phyloP scores from a whole-genome alignment of 202 grass and related monocot genomes.

The Digitaria exilis region DNA sequence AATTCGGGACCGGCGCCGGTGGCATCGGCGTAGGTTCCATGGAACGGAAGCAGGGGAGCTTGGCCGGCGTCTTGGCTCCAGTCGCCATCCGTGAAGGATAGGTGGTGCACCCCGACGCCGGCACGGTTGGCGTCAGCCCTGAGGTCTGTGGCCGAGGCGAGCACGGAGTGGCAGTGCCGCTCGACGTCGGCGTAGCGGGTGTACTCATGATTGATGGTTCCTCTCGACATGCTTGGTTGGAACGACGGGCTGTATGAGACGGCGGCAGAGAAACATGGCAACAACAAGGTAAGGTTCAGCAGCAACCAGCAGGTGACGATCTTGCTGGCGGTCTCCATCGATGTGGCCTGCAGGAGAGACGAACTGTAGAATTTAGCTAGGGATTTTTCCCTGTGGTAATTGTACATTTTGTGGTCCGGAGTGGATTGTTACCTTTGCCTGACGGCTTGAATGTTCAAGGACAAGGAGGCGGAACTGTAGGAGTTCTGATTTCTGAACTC shows the following conservation, averaged over 20 bases:
- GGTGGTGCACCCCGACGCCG: neutral
- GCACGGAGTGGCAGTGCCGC: slow-evolving; percentile 43
- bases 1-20: neutral
- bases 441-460: neutral
- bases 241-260: too few relatives aligned
- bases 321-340: neutral
- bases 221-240: neutral
- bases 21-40: slow-evolving; percentile 10
- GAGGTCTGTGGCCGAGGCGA: slow-evolving; percentile 39
- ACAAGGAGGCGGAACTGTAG: neutral
- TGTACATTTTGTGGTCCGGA: too few relatives aligned
- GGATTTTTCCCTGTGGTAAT: too few relatives aligned
- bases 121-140: neutral
- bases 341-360: too few relatives aligned
- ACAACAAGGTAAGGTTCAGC: neutral
- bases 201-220: slow-evolving; percentile 31
- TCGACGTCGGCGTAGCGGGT: slow-evolving; percentile 45
- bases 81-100: slow-evolving; percentile 44
- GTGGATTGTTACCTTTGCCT: neutral
- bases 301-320: neutral
- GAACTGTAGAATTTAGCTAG: too few relatives aligned
- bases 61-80: slow-evolving; percentile 46
- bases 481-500: too few relatives aligned
- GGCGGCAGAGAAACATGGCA: too few relatives aligned
- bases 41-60: slow-evolving; percentile 55